Conservation (phyloP, 371 early-diverging fungal species). For the Blyttiomyces sp. region DNA sequence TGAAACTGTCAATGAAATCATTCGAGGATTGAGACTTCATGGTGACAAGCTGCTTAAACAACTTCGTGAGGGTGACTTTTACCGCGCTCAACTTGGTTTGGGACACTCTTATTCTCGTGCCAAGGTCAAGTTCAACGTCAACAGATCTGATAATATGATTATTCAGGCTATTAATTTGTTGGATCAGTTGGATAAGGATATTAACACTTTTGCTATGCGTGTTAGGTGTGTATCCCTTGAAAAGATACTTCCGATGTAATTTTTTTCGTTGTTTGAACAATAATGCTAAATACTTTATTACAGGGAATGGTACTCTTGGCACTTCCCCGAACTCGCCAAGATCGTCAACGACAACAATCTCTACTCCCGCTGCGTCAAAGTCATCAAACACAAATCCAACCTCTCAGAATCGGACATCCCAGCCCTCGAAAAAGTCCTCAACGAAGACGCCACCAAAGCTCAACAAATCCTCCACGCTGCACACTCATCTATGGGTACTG, state of each 20-base stretch:
- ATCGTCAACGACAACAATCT: constrained; percentile 89
- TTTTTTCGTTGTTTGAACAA: too few species aligned
- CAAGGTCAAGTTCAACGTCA: constrained; percentile 98
- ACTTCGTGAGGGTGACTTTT: constrained; percentile 87
- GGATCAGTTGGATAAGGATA: constrained; percentile 93
- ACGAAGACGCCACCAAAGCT: constrained; percentile 39
- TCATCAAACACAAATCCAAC: constrained; percentile 86
- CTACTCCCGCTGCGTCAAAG: constrained; percentile 83
- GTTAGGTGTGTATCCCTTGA: constrained; percentile 37
- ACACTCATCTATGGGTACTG: constrained; percentile 90
- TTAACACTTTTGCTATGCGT: constrained; percentile 91
- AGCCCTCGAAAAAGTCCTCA: constrained; percentile 57
- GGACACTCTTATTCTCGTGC: constrained; percentile 97
- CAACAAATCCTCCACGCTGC: constrained; percentile 90
- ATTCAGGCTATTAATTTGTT: constrained; percentile 86
- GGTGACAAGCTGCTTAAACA: constrained; percentile 84
- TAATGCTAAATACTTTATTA: background rate
- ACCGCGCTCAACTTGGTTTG: constrained; percentile 92
- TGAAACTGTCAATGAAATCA: constrained; percentile 74
- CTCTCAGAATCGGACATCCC: constrained; percentile 74
- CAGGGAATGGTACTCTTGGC: constrained; percentile 98
- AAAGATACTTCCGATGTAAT: background rate
- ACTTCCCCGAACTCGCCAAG: constrained; percentile 97
- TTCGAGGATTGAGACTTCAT: constrained; percentile 91
- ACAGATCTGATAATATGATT: constrained; percentile 89